Base-by-base conservation (phyloP, 306 rosid genomes). In the Prunus fruticosa region DNA sequence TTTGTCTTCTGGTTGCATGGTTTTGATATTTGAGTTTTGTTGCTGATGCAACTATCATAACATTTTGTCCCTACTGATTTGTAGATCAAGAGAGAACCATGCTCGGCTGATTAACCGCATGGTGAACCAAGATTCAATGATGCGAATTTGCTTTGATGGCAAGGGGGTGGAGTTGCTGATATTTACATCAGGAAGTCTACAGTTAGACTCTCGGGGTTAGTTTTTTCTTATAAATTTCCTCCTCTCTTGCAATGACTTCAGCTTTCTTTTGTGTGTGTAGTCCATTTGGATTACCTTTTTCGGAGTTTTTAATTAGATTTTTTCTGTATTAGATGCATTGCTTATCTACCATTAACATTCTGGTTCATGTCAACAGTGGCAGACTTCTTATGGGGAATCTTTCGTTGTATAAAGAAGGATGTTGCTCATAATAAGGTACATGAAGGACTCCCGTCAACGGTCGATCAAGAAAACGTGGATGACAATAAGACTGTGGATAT, bases 311-410 rank as follows among this genome's bases (percentile, higher is more conserved):
- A 28, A 8, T 19, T 14, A 11, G 4, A 46, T 50, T 6, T 2
- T 9, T 52, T 30, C 27, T 52, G 32, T 12, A 23, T 15, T 22
- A 11, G 32, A 20, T 43, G 43, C 69, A 64, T 16, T 18, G 49
- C 69, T 18, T 19, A 34, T 41, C 71, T 66, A 68, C 6, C 34
- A 46, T 69, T 53, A 9, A 27, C 49, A 30, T 47, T 23, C 38
- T n/a, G 25, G 64, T 54, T 71, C 43, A 28, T 62, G 45, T 27
- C 43, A 28, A 6, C 30, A 89, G 96, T 88, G 65, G 41, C 72
- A 67, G 53, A 50, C 68, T 84, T 84, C 79, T 78, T 93, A 4
- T 89, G 90, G 88, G 98, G 96, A 75, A 15, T 89, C 63, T 88
- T 91, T 78, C 86, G 86, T n/a, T 46, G 0, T 34, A 64, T 3